Percentiles rank a stretch among this genome's conserved stretches.
Conservation (phyloP, 352 stramenopile species). For the Pythium aphanidermatum region DNA sequence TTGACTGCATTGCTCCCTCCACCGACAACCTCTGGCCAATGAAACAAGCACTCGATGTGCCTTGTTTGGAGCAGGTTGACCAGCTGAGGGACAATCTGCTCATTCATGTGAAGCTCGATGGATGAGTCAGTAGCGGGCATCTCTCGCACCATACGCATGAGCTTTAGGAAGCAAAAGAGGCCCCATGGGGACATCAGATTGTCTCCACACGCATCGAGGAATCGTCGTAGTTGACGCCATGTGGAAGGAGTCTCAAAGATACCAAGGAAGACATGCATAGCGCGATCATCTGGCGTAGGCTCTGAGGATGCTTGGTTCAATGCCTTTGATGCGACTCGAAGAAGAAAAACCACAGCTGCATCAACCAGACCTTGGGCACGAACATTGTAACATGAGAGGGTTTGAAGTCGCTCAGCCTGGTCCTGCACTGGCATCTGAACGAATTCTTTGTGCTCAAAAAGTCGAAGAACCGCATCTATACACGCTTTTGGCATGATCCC, state of each 20-base stretch:
- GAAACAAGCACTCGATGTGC: slow-evolving; percentile 61
- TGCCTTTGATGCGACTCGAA: slow-evolving; percentile 54
- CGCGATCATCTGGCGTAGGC: slow-evolving; percentile 2
- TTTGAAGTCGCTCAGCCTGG: slow-evolving; percentile 30
- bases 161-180: slow-evolving; percentile 78
- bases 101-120: slow-evolving; percentile 46
- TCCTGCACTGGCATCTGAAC: not conserved
- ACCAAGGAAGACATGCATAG: slow-evolving; percentile 33
- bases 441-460: slow-evolving; percentile 35
- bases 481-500: slow-evolving; percentile 29
- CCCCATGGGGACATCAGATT: slow-evolving; percentile 78
- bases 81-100: slow-evolving; percentile 47
- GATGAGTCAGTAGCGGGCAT: slow-evolving; percentile 37
- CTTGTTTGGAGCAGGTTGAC: slow-evolving; percentile 47
- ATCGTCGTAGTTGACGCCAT: slow-evolving; percentile 28
- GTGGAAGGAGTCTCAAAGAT: slow-evolving; percentile 39
- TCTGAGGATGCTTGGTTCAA: slow-evolving; percentile 16
- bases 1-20: slow-evolving; percentile 79
- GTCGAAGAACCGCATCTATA: slow-evolving; percentile 33
- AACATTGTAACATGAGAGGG: slow-evolving; percentile 64
- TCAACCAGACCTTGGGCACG: slow-evolving; percentile 60
- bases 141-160: slow-evolving; percentile 69
- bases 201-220: slow-evolving; percentile 26
- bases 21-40: slow-evolving; percentile 70
- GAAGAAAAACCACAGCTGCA: slow-evolving; percentile 51